These are phyloP conservation scores for Penicillium griseofulvum DNA, from an alignment of 2,329 filamentous ascomycete species.

Conservation along the genomic window DNA sequence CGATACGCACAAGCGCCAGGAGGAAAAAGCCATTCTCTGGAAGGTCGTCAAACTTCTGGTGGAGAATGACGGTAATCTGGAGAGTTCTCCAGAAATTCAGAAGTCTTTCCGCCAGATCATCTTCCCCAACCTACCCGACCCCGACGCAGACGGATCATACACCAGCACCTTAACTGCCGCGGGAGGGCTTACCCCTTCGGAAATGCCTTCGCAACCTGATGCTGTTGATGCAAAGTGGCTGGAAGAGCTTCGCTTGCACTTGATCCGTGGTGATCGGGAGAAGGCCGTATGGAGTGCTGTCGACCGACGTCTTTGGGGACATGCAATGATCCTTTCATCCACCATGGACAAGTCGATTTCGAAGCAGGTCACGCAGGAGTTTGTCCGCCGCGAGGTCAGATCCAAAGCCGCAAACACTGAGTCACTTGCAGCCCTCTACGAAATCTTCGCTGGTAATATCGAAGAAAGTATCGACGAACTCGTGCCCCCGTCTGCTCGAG, in stretches of 20 bases:
- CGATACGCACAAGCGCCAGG: constrained; percentile 61
- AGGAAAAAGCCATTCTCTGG: constrained; percentile 83
- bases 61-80: constrained; percentile 79
- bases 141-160: constrained; percentile 28
- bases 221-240: constrained; percentile 67
- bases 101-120: constrained; percentile 73
- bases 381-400: constrained; percentile 92
- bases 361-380: constrained; percentile 92
- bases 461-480: constrained; percentile 96
- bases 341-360: constrained; percentile 73
- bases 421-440: constrained; percentile 85
- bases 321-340: constrained; percentile 87
- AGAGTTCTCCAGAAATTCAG: constrained; percentile 69
- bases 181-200: constrained; percentile 38
- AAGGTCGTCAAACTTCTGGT: constrained; percentile 78
- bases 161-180: constrained; percentile 26
- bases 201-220: constrained; percentile 55
- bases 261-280: constrained; percentile 80
- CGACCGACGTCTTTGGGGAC: constrained; percentile 91
- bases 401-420: constrained; percentile 75
- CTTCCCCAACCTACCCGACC: constrained; percentile 55
- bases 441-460: constrained; percentile 87
- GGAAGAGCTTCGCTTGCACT: constrained; percentile 67
- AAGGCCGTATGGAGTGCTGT: constrained; percentile 91
- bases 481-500: constrained; percentile 86